Evolutionary conservation across 805 yeast genomes (phyloP), one percentile per base, ranked within the genome.

Genomic region (Starmerella cellae): DNA sequence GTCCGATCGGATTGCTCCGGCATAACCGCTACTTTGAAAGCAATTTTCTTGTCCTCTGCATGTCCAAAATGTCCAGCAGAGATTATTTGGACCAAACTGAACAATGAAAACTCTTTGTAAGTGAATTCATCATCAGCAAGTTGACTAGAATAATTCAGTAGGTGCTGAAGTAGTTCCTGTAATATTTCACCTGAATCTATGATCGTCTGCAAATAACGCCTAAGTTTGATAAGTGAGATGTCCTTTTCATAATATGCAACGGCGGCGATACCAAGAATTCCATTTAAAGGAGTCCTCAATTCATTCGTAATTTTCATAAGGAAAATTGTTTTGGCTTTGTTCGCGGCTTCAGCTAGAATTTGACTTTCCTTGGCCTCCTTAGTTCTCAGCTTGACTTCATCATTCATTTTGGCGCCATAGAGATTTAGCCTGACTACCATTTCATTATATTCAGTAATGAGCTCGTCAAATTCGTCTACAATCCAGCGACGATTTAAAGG

Each of bases 221-320:
- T 77, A 13, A 84, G 75, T 50, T 76, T 75, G 8, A 65, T 60
- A 4, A 69, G 66, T 11, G 34, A 21, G 5, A 26, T 17, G 52
- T 83, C 87, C 17, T 66, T 67, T 58, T 91, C 97, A 20, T 80
- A 87, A 79, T 83, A 74, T 1, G 95, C 87, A 42, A 88, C 82
- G 2, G 94, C 79, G 0, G 96, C 80, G 93, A 88, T 83, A 44
- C 98, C 98, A 44, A 91, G 65, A 23, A 88, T 88, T 59, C 97
- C 98, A 60, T 91, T 88, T 52, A 88, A 65, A 2, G 98, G 98
- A 0, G 97, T 88, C 52, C 96, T 71, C 54, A 88, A 69, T 64
- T 88, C 98, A 59, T 84, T 95, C 0, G 94, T 82, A 24, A 84
- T 82, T 55, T 84, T 85, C n/a, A 95, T 94, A 56, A 84, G 82